phyloP scores from a whole-genome alignment of 805 yeast genomes.

The Priceomyces melissophilus region DNA sequence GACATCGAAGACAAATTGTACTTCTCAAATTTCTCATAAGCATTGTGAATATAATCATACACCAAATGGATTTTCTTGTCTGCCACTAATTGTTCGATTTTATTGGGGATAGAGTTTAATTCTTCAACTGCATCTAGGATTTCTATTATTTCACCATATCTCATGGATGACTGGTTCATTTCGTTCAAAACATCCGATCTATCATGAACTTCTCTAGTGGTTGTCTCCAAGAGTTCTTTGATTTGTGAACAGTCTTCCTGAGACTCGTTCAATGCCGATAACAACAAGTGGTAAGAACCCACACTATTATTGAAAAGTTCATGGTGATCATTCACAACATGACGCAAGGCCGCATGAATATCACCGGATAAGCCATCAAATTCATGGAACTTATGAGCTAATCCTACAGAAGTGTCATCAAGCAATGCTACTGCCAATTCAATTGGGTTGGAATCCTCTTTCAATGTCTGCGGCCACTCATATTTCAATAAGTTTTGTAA shows the following conservation, averaged over 20 bases:
- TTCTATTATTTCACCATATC: slow-evolving; percentile 67
- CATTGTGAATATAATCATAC: slow-evolving; percentile 48
- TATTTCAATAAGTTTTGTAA: slow-evolving; percentile 34
- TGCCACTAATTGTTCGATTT: slow-evolving; percentile 64
- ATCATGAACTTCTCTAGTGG: slow-evolving; percentile 49
- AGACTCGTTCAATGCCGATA: slow-evolving; percentile 60
- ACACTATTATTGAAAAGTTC: slow-evolving; percentile 82
- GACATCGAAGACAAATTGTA: slow-evolving; percentile 57
- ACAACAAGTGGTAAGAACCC: slow-evolving; percentile 76
- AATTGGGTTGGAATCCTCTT: slow-evolving; percentile 64
- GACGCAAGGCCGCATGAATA: slow-evolving; percentile 55
- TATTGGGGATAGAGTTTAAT: slow-evolving; percentile 55
- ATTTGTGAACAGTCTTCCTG: slow-evolving; percentile 54
- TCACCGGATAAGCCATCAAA: slow-evolving; percentile 58
- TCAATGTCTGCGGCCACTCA: slow-evolving; percentile 43
- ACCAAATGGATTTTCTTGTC: slow-evolving; percentile 68
- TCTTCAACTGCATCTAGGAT: slow-evolving; percentile 64
- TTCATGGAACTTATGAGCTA: slow-evolving; percentile 69
- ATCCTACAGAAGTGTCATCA: slow-evolving; percentile 88
- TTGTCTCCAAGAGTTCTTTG: slow-evolving; percentile 44
- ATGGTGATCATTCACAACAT: slow-evolving; percentile 75
- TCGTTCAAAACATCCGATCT: slow-evolving; percentile 59
- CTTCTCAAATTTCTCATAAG: slow-evolving; percentile 43
- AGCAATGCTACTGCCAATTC: slow-evolving; percentile 79
- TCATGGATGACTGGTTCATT: slow-evolving; percentile 57